A percentile compares a stretch with the other conserved stretches of the same genome.
Conservation (phyloP, 2,329 filamentous ascomycete species). For the Whalleya microplaca region DNA sequence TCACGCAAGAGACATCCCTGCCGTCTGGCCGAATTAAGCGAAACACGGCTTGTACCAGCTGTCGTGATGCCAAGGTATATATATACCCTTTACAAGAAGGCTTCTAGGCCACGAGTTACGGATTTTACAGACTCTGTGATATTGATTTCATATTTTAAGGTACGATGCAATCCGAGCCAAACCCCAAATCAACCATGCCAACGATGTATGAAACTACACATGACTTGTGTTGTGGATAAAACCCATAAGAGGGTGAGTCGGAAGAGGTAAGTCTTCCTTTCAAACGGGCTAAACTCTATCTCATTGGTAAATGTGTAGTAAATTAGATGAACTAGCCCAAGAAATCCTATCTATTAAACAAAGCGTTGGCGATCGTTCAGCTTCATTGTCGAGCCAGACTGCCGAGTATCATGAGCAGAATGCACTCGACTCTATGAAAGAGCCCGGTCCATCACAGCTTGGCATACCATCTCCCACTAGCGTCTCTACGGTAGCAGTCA, state of each 20-base stretch:
- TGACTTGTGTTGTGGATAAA: slow-evolving; percentile 37
- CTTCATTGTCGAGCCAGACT: slow-evolving; percentile 28
- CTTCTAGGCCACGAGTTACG: neutral
- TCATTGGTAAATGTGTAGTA: slow-evolving; percentile 41
- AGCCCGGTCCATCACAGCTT: slow-evolving; percentile 19
- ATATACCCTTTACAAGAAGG: neutral
- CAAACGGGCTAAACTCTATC: neutral
- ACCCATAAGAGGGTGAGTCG: slow-evolving; percentile 39
- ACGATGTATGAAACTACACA: slow-evolving; percentile 35
- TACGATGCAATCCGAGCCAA: slow-evolving; percentile 39
- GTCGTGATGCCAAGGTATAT: slow-evolving; percentile 39
- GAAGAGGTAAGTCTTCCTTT: slow-evolving; percentile 32
- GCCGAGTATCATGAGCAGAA: slow-evolving; percentile 25
- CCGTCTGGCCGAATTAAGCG: slow-evolving; percentile 35
- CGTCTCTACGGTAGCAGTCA: slow-evolving; percentile 16
- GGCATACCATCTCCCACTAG: slow-evolving; percentile 27
- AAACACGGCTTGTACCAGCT: slow-evolving; percentile 39
- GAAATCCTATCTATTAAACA: slow-evolving; percentile 60
- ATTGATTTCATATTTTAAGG: slow-evolving; percentile 21
- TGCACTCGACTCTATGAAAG: slow-evolving; percentile 21
- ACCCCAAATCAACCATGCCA: slow-evolving; percentile 34
- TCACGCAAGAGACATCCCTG: slow-evolving; percentile 22
- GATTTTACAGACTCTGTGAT: neutral
- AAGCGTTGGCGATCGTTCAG: slow-evolving; percentile 44
- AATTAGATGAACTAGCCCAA: slow-evolving; percentile 58